Conservation (phyloP, 495 filamentous ascomycete genomes). For the Daldinia childiae region DNA sequence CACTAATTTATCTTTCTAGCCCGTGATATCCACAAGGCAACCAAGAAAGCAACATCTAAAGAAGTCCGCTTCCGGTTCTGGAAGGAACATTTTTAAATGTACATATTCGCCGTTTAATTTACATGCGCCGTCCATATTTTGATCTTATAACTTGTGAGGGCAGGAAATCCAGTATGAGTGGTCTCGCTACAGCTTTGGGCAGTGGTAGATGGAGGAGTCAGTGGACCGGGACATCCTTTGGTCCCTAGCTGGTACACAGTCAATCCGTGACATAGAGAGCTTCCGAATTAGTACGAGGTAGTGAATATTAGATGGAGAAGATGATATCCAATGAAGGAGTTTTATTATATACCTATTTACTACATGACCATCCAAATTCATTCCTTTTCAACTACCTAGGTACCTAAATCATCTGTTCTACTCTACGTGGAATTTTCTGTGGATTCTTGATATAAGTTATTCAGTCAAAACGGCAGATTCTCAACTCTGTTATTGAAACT, state of each 20-base stretch:
- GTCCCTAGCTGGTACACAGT: constrained; percentile 25
- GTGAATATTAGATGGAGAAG: constrained; percentile 35
- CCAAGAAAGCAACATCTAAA: constrained; percentile 70
- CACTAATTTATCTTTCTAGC: constrained; percentile 61
- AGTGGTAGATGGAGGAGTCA: constrained; percentile 6
- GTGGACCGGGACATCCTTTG: neutral
- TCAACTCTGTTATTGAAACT: neutral
- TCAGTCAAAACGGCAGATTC: neutral
- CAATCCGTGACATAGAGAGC: constrained; percentile 14
- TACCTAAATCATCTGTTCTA: neutral
- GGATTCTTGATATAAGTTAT: neutral
- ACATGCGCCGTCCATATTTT: constrained; percentile 17
- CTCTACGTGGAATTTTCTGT: neutral
- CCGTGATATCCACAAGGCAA: constrained; percentile 84
- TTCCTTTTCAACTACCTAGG: constrained; percentile 23
- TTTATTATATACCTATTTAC: constrained; percentile 38
- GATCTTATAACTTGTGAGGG: constrained; percentile 18
- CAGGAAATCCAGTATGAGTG: constrained; percentile 9
- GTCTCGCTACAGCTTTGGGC: constrained; percentile 4
- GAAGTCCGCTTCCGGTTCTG: constrained; percentile 97
- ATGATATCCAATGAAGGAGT: constrained; percentile 24
- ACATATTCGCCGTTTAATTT: constrained; percentile 28
- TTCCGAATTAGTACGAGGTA: constrained; percentile 23
- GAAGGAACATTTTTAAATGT: constrained; percentile 84
- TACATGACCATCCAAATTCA: constrained; percentile 39